A percentile compares a stretch with the other conserved stretches of the same genome.
These are phyloP conservation scores for Canna indica DNA, from an alignment of 176 grass and related monocot species.

Conservation along the genomic window DNA sequence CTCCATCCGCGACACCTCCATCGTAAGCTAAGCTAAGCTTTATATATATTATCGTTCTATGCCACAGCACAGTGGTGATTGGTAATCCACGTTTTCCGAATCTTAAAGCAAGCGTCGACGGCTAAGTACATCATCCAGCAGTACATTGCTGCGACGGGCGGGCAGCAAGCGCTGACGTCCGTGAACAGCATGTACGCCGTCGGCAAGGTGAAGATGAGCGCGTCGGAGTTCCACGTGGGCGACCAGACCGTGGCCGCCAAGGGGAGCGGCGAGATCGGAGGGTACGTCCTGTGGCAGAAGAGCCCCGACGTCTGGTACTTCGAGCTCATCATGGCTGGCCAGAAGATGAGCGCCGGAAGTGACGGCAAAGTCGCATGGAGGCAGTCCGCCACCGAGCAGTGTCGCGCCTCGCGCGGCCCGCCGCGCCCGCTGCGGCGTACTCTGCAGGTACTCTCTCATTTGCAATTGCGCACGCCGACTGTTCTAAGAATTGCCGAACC, in stretches of 20 bases:
- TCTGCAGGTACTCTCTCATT: slow-evolving; percentile 42
- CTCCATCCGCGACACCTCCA: slow-evolving; percentile 80
- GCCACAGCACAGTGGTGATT: too few relatives aligned
- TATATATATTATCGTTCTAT: too few relatives aligned
- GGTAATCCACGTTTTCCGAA: background rate
- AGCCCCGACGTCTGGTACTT: slow-evolving; percentile 90
- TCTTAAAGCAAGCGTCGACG: slow-evolving; percentile 82
- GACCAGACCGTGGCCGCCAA: slow-evolving; percentile 55
- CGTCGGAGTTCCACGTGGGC: slow-evolving; percentile 86
- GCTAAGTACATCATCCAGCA: slow-evolving; percentile 97
- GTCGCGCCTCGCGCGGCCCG: slow-evolving; percentile 49
- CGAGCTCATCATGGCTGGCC: slow-evolving; percentile 82
- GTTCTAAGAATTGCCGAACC: background rate
- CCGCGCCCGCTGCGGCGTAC: slow-evolving; percentile 78
- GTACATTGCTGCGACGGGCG: slow-evolving; percentile 95
- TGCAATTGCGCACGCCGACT: too few relatives aligned
- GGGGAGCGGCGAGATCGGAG: slow-evolving; percentile 64
- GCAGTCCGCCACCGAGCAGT: slow-evolving; percentile 55
- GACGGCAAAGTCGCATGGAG: slow-evolving; percentile 79
- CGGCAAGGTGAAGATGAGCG: slow-evolving; percentile 82
- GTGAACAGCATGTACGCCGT: slow-evolving; percentile 88
- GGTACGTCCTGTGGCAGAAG: slow-evolving; percentile 95
- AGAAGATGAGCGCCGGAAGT: slow-evolving; percentile 86
- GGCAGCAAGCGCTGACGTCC: slow-evolving; percentile 65
- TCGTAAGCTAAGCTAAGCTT: too few relatives aligned